Conservation (phyloP, 2,329 filamentous ascomycete genomes). For the Hymenoscyphus albidus region DNA sequence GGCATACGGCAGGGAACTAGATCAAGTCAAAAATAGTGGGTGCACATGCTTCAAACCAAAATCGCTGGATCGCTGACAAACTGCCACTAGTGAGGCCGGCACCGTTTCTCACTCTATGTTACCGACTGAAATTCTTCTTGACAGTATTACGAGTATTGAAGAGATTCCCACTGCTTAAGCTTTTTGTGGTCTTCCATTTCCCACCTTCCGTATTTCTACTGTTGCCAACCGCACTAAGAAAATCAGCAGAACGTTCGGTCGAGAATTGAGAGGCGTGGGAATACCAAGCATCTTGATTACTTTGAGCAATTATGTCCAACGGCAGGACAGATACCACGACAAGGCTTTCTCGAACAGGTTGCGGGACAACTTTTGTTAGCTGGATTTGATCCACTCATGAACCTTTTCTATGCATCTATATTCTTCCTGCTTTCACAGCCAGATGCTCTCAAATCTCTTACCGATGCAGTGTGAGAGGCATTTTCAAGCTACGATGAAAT, state of each 20-base stretch:
- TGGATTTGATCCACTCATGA: conserved; percentile 2
- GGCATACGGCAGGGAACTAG: conserved; percentile 7
- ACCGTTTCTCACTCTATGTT: neutral
- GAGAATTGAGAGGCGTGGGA: neutral
- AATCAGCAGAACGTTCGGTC: neutral
- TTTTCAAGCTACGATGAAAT: conserved; percentile 5
- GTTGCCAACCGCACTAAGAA: neutral
- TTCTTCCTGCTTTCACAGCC: conserved; percentile 9
- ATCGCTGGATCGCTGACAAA: neutral
- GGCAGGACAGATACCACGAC: neutral
- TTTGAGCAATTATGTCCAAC: neutral
- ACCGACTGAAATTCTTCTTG: neutral
- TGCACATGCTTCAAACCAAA: neutral
- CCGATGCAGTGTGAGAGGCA: neutral
- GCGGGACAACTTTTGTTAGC: conserved; percentile 1
- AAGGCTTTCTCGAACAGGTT: neutral
- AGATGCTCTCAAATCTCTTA: neutral
- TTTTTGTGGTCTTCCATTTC: neutral
- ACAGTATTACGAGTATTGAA: neutral
- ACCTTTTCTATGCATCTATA: conserved; percentile 9
- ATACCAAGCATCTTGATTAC: conserved; percentile 2
- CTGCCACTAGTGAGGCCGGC: neutral
- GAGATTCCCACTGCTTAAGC: neutral
- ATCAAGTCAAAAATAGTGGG: conserved; percentile 11
- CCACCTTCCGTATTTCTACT: neutral